These are phyloP conservation scores for Sanghuangporus sanghuang DNA, from an alignment of 1,284 basidiomycete genomes.

Conservation along the genomic window DNA sequence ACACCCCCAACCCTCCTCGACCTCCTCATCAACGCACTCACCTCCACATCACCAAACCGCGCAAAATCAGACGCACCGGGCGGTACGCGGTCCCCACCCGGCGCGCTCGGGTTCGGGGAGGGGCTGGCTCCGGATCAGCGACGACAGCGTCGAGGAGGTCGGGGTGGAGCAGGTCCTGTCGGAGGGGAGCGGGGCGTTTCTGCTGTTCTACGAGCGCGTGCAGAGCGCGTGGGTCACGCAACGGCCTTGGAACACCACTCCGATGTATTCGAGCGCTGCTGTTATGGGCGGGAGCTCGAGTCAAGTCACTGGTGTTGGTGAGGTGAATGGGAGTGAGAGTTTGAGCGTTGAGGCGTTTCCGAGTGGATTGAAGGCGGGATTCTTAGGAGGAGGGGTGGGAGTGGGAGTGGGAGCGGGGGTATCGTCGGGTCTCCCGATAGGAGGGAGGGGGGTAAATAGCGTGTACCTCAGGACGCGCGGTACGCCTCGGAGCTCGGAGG, in stretches of 20 bases:
- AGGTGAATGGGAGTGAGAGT: too few species aligned
- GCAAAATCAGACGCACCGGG: neutral
- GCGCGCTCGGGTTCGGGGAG: slow-evolving; percentile 33
- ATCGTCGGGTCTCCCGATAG: too few species aligned
- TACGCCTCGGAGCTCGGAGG: slow-evolving; percentile 46
- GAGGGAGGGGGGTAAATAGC: slow-evolving; percentile 5
- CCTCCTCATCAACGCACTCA: too few species aligned
- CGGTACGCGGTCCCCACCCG: neutral
- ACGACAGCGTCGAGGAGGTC: slow-evolving; percentile 77
- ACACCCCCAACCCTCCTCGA: too few species aligned
- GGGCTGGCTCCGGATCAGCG: slow-evolving; percentile 83
- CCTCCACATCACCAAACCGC: too few species aligned
- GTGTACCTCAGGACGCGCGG: slow-evolving; percentile 18
- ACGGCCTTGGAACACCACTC: too few species aligned
- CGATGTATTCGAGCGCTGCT: neutral
- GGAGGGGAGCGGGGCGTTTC: slow-evolving; percentile 73
- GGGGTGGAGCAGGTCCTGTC: slow-evolving; percentile 69
- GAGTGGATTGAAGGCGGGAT: neutral
- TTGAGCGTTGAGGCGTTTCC: too few species aligned
- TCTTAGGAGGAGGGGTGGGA: neutral
- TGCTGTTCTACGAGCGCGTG: slow-evolving; percentile 88
- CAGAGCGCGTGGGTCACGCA: slow-evolving; percentile 1
- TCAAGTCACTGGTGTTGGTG: neutral
- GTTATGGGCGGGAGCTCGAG: neutral
- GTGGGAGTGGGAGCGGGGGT: too few species aligned